phyloP scores from a whole-genome alignment of 805 yeast genomes.

The Yamadazyma sp. region DNA sequence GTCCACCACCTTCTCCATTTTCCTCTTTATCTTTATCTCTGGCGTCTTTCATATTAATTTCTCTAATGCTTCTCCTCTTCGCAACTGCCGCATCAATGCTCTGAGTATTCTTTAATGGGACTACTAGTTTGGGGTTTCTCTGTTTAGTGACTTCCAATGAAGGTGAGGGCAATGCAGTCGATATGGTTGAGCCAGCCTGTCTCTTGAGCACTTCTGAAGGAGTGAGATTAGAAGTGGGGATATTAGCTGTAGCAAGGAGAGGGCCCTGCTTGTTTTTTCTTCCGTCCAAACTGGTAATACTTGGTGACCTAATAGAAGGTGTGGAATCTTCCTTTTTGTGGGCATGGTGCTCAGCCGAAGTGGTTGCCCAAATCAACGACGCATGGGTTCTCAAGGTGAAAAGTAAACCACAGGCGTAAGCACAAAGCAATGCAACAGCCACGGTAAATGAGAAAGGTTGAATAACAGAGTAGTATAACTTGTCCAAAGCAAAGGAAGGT shows the following conservation, averaged over 20 bases:
- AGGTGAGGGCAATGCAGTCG: constrained; percentile 20
- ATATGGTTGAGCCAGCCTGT: constrained; percentile 2
- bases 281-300: constrained; percentile 30
- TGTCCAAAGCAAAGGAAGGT: constrained; percentile 70
- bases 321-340: constrained; percentile 26
- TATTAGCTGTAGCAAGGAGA: neutral
- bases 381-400: constrained; percentile 96
- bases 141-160: constrained; percentile 19
- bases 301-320: constrained; percentile 33
- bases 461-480: constrained; percentile 63
- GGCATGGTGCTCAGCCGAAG: constrained; percentile 32
- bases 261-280: constrained; percentile 12
- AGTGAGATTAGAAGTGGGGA: constrained; percentile 1
- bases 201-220: constrained; percentile 1
- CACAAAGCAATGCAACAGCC: constrained; percentile 75
- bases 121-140: constrained; percentile 15
- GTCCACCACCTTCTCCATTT: constrained; percentile 59
- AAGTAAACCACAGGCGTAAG: constrained; percentile 85
- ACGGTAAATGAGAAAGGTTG: constrained; percentile 82
- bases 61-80: constrained; percentile 1
- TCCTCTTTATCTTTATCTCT: constrained; percentile 19
- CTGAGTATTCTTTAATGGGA: neutral
- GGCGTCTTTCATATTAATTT: neutral
- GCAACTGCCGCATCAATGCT: neutral
- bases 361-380: constrained; percentile 86